Conservation (phyloP, 2,329 filamentous ascomycete species). For the Rutstroemia sp. region DNA sequence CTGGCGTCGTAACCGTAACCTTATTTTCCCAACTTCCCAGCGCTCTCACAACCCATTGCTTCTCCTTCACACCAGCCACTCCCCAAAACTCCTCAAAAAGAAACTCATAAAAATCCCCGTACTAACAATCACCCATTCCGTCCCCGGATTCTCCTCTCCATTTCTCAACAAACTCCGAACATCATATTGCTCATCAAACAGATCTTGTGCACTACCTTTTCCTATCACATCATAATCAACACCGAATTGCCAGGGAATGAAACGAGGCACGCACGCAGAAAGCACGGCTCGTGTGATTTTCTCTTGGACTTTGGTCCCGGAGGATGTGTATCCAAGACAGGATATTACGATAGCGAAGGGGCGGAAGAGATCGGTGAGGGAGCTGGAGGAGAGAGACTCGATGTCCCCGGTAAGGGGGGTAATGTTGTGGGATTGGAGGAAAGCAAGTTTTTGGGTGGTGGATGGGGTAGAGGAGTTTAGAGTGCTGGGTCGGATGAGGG, state of each 20-base stretch:
- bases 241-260: constrained; percentile 68
- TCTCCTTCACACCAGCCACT: constrained; percentile 44
- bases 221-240: constrained; percentile 64
- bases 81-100: constrained; percentile 57
- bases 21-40: constrained; percentile 54
- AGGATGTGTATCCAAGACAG: constrained; percentile 51
- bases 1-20: constrained; percentile 54
- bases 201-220: constrained; percentile 47
- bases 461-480: constrained; percentile 21
- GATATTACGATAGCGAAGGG: constrained; percentile 48
- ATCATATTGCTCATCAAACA: constrained; percentile 62
- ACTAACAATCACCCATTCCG: constrained; percentile 58
- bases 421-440: constrained; percentile 20
- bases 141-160: constrained; percentile 35
- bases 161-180: constrained; percentile 42
- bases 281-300: constrained; percentile 52
- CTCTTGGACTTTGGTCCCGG: constrained; percentile 46
- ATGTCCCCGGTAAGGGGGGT: constrained; percentile 25
- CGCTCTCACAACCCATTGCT: constrained; percentile 41
- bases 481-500: constrained; percentile 43
- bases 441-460: constrained; percentile 37
- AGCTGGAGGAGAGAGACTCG: constrained; percentile 28
- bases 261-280: constrained; percentile 41
- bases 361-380: constrained; percentile 38
- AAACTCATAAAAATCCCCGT: constrained; percentile 63